Base-by-base conservation (phyloP, 768 basidiomycete genomes). In the Kwoniella dejecticola region DNA sequence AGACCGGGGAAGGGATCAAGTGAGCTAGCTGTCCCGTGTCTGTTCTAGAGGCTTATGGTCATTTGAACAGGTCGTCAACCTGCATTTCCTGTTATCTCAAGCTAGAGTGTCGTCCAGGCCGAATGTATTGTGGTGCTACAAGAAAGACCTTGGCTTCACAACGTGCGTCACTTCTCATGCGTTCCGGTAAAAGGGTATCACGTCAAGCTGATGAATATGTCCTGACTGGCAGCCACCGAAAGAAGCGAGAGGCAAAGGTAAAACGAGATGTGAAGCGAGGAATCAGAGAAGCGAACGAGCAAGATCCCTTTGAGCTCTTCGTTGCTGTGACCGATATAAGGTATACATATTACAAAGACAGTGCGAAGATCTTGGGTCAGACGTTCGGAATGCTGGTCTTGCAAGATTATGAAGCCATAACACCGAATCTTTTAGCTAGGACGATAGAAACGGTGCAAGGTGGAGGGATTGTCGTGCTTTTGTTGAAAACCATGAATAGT, bases 401-500 rank as follows among this genome's bases (percentile, higher is more conserved):
- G 49, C 96, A 98, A 80, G 96, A 98, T 73, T 99, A 98, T 67
- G 96, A 99, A 76, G 95, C 96, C 4, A 86, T 99, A 63, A 99
- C 96, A 1, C 96, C 96, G 15, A 99, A 99, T 80, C 81, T 98
- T 49, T 87, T 98, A 42, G 96, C 96, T 3, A 83, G 95, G 62
- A 97, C 96, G 13, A 91, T 98, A 52, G 96, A 99, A 81, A 99
- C 96, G 0, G 95, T 99, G 1, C 92, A 98, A 75, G 96, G 96
- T 13, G 96, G 96, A 13, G 82, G 82, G 12, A 76, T 82, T 48
- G 86, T 99, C 1, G 89, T 97, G 2, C 80, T 98, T 24, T 81
- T 99, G 49, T 82, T 99, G 17, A 94, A 95, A 80, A 95, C 91
- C 0, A 97, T 99, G 96, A 85, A 87, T 21, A 94, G 91, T 49